Evolutionary conservation across 2,329 filamentous ascomycete species (phyloP), one percentile per base, ranked within the genome.

Genomic region (Aspergillus proliferans): DNA sequence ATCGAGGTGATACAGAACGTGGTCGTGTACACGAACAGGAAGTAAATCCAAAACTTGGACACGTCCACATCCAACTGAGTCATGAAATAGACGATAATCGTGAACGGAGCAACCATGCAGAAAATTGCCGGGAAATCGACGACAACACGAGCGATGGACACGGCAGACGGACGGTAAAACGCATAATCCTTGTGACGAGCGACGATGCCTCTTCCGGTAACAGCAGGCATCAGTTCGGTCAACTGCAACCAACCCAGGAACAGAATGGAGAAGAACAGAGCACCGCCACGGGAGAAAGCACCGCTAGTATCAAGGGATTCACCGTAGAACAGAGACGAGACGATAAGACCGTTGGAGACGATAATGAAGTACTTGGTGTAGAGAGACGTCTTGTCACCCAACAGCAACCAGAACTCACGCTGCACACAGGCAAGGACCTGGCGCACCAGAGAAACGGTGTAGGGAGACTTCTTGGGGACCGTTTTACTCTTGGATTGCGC

Each of bases 321-420:
- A 10, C 81, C 87, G 59, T 89, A 88, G 70, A 93, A 93, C 15
- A 93, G 75, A 2, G 85, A 88, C 1, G 87, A 85, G 47, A 91
- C 84, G 52, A 94, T 87, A 8, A 94, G 75, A 48, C 70, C 80
- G 64, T 88, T 87, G 49, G 84, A 79, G 49, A 92, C 69, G 58
- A 90, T 87, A 63, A 89, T 88, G 68, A 89, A 86, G 51, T 86
- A 77, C 57, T 92, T 93, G 38, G 87, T 92, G 65, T 83, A 85
- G 1, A 93, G 75, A 0, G 86, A 85, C 1, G 83, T 83, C 51
- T 78, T 84, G 67, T 94, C 87, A 36, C 87, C 87, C 62, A 81
- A 79, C 24, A 90, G 80, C 26, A 94, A 78, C 85, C 87, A 90
- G 51, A 88, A 84, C 66, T 93, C 87, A 39, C 88, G 80, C 56